A percentile compares a stretch with the other conserved stretches of the same genome.
These are phyloP conservation scores for apple (Malus domestica) DNA, from an alignment of 306 rosid species.

Conservation along the genomic window ASM211411v1 NC_041801.1:23204001-23204500, in stretches of 20 bases:
- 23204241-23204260: background rate
- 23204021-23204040: constrained; percentile 98
- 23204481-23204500: no score
- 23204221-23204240: background rate
- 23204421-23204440: background rate
- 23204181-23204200: background rate
- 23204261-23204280: background rate
- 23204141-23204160: background rate
- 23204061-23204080: constrained; percentile 38
- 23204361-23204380: no score
- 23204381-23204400: background rate
- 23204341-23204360: no score
- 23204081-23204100: constrained; percentile 2
- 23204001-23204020: constrained; percentile 78
- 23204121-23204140: background rate
- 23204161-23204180: background rate
- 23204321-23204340: no score
- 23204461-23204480: background rate
- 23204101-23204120: background rate
- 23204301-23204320: background rate
- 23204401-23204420: background rate
- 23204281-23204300: background rate
- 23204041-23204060: constrained; percentile 83
- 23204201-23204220: background rate
- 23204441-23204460: no score